A percentile compares a stretch with the other conserved stretches of the same genome.
Evolutionary conservation across 2,329 filamentous ascomycete genomes (phyloP).

Genomic region (Cladosporium colombiae): DNA sequence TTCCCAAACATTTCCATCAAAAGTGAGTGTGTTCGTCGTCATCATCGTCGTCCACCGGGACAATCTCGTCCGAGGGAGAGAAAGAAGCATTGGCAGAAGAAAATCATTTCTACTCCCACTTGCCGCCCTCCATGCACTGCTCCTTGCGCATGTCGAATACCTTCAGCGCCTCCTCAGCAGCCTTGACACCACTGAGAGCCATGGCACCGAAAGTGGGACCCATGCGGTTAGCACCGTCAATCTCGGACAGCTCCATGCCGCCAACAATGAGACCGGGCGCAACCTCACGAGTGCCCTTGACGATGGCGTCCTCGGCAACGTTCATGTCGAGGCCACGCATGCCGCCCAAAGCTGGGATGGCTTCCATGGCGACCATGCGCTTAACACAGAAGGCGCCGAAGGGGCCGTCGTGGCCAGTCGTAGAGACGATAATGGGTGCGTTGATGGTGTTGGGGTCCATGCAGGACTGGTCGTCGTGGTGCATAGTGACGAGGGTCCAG

Average conservation of each 20-base stretch:
- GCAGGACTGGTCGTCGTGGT: constrained; percentile 67
- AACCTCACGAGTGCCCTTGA: constrained; percentile 86
- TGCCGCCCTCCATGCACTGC: constrained; percentile 62
- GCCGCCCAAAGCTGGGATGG: constrained; percentile 78
- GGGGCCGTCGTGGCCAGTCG: constrained; percentile 86
- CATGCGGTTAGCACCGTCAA: constrained; percentile 74
- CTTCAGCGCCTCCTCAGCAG: constrained; percentile 79
- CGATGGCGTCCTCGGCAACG: constrained; percentile 85
- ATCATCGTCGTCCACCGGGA: background rate
- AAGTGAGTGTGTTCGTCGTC: constrained; percentile 12
- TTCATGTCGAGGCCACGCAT: constrained; percentile 97
- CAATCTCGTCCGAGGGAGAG: background rate
- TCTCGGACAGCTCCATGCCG: constrained; percentile 61
- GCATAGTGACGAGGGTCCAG: constrained; percentile 82
- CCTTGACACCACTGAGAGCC: constrained; percentile 84
- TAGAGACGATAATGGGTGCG: constrained; percentile 82
- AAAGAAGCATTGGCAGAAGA: background rate
- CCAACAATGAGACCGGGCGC: constrained; percentile 88
- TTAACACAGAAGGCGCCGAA: constrained; percentile 92
- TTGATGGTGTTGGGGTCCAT: constrained; percentile 99
- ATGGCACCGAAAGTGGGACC: constrained; percentile 88
- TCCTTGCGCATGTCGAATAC: constrained; percentile 76
- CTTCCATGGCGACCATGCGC: constrained; percentile 84
- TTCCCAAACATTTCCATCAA: background rate
- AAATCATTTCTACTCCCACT: constrained; percentile 8